Conservation (phyloP, 2,329 filamentous ascomycete species). For the Diaporthe capsici region DNA sequence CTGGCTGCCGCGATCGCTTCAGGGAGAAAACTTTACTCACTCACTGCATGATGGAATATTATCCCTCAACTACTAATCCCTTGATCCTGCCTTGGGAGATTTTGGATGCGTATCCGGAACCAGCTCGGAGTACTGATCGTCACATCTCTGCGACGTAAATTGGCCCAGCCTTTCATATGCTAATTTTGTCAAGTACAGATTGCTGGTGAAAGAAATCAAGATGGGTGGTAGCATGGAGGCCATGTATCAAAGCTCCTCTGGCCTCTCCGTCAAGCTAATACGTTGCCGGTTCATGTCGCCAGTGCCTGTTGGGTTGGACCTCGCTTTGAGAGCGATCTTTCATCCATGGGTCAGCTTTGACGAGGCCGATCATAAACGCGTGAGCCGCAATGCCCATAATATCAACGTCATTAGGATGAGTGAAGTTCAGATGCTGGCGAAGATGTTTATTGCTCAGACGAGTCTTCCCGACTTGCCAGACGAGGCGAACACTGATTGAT, state of each 20-base stretch:
- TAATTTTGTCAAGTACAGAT: no score
- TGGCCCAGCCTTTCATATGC: not conserved
- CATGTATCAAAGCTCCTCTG: no score
- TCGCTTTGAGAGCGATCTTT: not conserved
- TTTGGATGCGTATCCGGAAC: not conserved
- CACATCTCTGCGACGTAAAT: not conserved
- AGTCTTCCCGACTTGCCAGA: not conserved
- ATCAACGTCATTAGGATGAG: not conserved
- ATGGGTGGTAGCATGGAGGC: not conserved
- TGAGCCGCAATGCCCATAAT: not conserved
- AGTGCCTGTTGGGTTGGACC: not conserved
- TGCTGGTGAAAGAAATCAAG: no score
- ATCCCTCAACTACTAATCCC: not conserved
- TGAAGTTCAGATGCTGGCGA: no score
- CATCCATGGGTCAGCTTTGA: no score
- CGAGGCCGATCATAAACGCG: not conserved
- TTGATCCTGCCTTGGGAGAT: no score
- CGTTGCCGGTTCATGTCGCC: no score
- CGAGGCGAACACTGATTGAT: not conserved
- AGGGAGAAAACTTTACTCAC: not conserved
- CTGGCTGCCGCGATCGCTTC: not conserved
- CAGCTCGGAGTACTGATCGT: not conserved
- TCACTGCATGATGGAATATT: not conserved
- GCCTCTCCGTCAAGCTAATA: not conserved
- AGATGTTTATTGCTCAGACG: not conserved